Conservation (phyloP, 2,329 filamentous ascomycete species). For the Chaetomium sp. region DNA sequence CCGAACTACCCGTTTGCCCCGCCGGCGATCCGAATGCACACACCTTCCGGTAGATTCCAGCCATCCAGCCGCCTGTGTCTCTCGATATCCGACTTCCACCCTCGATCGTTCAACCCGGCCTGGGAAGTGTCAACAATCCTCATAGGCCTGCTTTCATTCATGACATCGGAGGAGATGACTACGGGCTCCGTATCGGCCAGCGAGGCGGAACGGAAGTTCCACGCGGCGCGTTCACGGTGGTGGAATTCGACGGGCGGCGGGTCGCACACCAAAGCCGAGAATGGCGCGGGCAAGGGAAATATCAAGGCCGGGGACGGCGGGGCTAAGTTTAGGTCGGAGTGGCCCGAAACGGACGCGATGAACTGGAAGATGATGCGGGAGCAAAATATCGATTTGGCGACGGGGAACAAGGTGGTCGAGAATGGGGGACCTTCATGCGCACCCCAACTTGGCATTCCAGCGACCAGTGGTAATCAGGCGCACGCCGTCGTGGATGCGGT, state of each 20-base stretch:
- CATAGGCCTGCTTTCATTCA: constrained; percentile 91
- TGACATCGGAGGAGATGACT: constrained; percentile 99
- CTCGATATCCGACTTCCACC: constrained; percentile 96
- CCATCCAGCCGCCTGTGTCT: constrained; percentile 89
- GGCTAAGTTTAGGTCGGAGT: constrained; percentile 84
- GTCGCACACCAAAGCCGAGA: constrained; percentile 59
- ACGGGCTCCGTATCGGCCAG: constrained; percentile 83
- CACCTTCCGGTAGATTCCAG: constrained; percentile 92
- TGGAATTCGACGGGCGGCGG: constrained; percentile 96
- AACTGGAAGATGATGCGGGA: constrained; percentile 93
- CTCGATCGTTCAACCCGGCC: constrained; percentile 95
- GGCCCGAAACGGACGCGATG: constrained; percentile 84
- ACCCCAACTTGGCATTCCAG: constrained; percentile 60
- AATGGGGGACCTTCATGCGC: constrained; percentile 43
- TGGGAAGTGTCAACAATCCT: constrained; percentile 98
- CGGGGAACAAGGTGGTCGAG: constrained; percentile 65
- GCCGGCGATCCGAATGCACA: constrained; percentile 98
- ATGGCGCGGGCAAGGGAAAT: constrained; percentile 66
- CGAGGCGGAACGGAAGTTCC: constrained; percentile 73
- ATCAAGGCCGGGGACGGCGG: constrained; percentile 92
- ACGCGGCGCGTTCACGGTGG: constrained; percentile 81
- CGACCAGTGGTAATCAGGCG: constrained; percentile 65
- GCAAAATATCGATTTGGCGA: constrained; percentile 74
- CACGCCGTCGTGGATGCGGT: constrained; percentile 75
- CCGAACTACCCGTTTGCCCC: constrained; percentile 97